These are phyloP conservation scores for Entamoeba histolytica DNA, from an alignment of 208 protist species.

Conservation along the genomic window DNA sequence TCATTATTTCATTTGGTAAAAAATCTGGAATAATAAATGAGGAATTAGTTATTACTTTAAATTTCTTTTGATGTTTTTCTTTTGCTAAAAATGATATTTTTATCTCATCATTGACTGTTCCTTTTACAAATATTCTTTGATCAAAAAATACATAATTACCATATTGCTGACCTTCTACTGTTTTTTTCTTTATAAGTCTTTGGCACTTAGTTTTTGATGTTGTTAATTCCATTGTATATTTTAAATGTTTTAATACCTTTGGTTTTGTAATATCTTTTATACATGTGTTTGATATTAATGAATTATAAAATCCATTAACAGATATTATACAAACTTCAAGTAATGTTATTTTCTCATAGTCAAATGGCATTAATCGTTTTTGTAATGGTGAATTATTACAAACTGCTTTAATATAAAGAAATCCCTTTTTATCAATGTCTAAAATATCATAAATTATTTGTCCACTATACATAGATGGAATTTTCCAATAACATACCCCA, in stretches of 20 bases:
- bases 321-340: neutral
- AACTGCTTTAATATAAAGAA: neutral
- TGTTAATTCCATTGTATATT: neutral
- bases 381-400: neutral
- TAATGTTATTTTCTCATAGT: neutral
- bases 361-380: neutral
- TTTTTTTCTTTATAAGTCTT: neutral
- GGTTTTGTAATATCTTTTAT: neutral
- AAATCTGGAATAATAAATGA: neutral
- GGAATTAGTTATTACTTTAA: neutral
- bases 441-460: neutral
- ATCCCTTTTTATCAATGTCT: neutral
- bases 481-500: neutral
- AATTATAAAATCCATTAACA: neutral
- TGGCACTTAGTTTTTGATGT: neutral
- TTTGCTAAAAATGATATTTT: neutral
- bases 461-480: neutral
- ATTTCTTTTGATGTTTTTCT: neutral
- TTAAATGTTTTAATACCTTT: neutral
- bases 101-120: neutral
- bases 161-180: neutral
- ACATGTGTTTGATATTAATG: neutral
- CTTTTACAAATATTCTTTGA: neutral
- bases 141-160: neutral
- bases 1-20: neutral